A percentile compares a stretch with the other conserved stretches of the same genome.
Evolutionary conservation across 169 alveolate genomes (phyloP).

Genomic region (Eimeria maxima): DNA sequence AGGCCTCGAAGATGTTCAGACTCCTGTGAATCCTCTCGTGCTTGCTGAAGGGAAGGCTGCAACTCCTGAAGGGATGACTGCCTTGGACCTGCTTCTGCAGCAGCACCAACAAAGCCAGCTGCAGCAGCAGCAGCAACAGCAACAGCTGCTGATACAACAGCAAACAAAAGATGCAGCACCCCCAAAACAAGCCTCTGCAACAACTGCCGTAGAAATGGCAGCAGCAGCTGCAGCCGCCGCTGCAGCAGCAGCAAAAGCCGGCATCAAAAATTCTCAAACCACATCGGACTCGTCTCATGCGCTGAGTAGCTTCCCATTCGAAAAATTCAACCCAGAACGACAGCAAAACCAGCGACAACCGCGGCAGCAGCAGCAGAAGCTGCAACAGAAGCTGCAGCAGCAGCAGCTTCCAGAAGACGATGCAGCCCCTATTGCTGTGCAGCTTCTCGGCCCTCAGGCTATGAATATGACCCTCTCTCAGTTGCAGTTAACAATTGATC

Average conservation of each 20-base stretch:
- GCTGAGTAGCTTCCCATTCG: slow-evolving; percentile 8
- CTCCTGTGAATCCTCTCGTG: slow-evolving; percentile 39
- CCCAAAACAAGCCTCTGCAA: neutral
- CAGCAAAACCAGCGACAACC: slow-evolving; percentile 35
- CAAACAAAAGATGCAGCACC: neutral
- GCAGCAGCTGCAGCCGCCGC: slow-evolving; percentile 60
- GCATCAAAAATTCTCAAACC: neutral
- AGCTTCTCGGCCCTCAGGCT: slow-evolving; percentile 78
- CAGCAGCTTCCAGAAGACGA: slow-evolving; percentile 25
- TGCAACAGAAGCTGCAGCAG: neutral
- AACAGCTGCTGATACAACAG: neutral
- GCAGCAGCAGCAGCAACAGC: slow-evolving; percentile 50
- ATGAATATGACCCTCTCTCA: slow-evolving; percentile 58
- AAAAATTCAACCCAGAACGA: slow-evolving; percentile 7
- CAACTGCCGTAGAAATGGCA: neutral
- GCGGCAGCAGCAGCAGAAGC: slow-evolving; percentile 40
- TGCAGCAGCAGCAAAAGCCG: slow-evolving; percentile 10
- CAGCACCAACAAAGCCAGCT: slow-evolving; percentile 22
- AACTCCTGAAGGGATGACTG: neutral
- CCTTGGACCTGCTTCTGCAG: slow-evolving; percentile 50
- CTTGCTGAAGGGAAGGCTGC: neutral
- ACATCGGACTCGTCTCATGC: slow-evolving; percentile 6
- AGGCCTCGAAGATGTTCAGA: slow-evolving; percentile 22
- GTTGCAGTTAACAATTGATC: slow-evolving; percentile 42
- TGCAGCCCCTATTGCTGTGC: slow-evolving; percentile 60